Conservation (phyloP, 2,329 filamentous ascomycete species). For the Lachnellula cervina region DNA sequence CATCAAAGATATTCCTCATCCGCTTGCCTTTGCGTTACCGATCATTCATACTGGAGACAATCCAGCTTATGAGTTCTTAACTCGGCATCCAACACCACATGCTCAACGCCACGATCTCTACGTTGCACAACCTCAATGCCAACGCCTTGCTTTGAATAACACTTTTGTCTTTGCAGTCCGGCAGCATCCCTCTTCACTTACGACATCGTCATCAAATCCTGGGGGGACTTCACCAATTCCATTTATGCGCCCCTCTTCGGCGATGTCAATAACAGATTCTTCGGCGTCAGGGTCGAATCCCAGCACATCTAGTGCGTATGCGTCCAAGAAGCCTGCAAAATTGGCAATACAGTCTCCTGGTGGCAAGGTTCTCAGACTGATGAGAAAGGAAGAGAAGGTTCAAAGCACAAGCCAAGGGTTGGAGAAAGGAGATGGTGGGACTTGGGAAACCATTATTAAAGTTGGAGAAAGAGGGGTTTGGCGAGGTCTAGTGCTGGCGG, state of each 20-base stretch:
- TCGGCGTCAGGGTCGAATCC: constrained; percentile 54
- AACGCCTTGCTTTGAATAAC: constrained; percentile 84
- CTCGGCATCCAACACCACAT: constrained; percentile 90
- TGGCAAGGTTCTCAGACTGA: constrained; percentile 87
- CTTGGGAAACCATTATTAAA: constrained; percentile 89
- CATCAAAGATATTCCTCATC: constrained; percentile 92
- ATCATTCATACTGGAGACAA: constrained; percentile 89
- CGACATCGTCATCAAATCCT: constrained; percentile 34
- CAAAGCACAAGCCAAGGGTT: constrained; percentile 34
- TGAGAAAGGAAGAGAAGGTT: constrained; percentile 67
- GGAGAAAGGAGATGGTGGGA: constrained; percentile 66
- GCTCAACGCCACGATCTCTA: constrained; percentile 97
- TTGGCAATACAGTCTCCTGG: constrained; percentile 89
- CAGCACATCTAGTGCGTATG: constrained; percentile 46
- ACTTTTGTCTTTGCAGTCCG: constrained; percentile 96
- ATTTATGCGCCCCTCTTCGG: constrained; percentile 55
- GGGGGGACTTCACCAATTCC: constrained; percentile 49
- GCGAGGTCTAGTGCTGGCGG: constrained; percentile 76
- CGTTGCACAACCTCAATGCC: constrained; percentile 91
- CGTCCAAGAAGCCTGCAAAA: constrained; percentile 82
- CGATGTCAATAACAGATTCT: constrained; percentile 59
- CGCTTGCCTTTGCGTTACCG: constrained; percentile 83
- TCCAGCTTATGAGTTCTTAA: constrained; percentile 88
- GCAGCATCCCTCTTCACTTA: constrained; percentile 72
- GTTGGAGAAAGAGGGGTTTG: constrained; percentile 77